Conservation (phyloP, 129 eudicot species). For the Saposhnikovia divaricata region DNA sequence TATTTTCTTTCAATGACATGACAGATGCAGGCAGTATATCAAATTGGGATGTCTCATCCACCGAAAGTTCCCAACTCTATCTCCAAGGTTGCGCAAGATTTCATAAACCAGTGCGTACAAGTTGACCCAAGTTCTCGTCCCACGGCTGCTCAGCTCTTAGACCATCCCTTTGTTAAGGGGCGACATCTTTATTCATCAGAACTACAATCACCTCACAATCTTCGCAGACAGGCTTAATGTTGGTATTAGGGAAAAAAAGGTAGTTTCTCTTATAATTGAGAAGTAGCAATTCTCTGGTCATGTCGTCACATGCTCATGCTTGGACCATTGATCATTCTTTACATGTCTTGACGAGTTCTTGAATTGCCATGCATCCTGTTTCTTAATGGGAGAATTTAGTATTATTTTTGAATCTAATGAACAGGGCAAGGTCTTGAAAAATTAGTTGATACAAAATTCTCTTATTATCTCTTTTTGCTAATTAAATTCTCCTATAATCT, state of each 20-base stretch:
- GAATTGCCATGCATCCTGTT: too few relatives aligned
- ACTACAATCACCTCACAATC: conserved; percentile 27
- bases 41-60: conserved; percentile 62
- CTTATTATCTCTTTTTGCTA: too few relatives aligned
- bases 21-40: conserved; percentile 75
- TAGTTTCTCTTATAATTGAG: background rate
- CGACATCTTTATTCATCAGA: conserved; percentile 21
- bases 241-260: background rate
- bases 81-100: conserved; percentile 66
- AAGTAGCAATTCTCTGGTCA: background rate
- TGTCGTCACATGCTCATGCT: too few relatives aligned
- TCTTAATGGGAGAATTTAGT: too few relatives aligned
- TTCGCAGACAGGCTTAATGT: background rate
- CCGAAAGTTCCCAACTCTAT: conserved; percentile 59
- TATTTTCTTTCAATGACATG: background rate
- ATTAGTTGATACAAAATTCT: too few relatives aligned
- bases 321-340: too few relatives aligned
- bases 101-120: conserved; percentile 54
- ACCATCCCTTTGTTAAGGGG: conserved; percentile 58
- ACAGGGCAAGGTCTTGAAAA: too few relatives aligned
- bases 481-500: too few relatives aligned
- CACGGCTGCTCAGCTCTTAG: conserved; percentile 68
- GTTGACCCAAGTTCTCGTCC: conserved; percentile 62
- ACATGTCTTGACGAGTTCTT: too few relatives aligned
- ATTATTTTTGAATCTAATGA: too few relatives aligned